Conservation (phyloP, 257 asterid genomes). For the Haberlea rhodopensis region DNA sequence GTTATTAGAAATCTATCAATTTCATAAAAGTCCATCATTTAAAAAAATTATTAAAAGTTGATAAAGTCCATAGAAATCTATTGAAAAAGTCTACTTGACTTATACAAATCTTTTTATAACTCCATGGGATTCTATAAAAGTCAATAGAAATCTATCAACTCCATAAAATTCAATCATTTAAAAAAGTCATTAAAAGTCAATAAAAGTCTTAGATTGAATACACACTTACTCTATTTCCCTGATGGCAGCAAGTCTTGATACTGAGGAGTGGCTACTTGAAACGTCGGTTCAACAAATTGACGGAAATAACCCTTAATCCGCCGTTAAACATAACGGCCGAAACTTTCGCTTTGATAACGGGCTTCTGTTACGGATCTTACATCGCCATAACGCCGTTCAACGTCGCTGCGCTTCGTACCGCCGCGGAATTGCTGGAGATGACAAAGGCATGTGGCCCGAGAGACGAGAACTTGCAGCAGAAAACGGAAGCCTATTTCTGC, state of each 20-base stretch:
- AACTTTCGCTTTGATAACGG: constrained; percentile 56
- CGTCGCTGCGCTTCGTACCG: constrained; percentile 71
- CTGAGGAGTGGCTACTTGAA: constrained; percentile 56
- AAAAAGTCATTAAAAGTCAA: no score
- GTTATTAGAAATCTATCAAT: no score
- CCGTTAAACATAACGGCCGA: constrained; percentile 78
- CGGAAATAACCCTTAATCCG: constrained; percentile 75
- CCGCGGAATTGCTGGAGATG: constrained; percentile 77
- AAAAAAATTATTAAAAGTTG: no score
- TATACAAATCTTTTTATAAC: no score
- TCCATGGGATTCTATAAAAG: no score
- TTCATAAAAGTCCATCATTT: no score
- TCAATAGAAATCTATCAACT: no score
- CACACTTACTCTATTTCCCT: constrained; percentile 25
- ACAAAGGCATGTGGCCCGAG: constrained; percentile 28
- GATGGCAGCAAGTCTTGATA: constrained; percentile 54
- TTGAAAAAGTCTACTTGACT: no score
- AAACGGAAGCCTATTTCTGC: constrained; percentile 68
- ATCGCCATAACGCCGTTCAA: constrained; percentile 64
- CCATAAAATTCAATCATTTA: no score
- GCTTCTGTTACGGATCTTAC: constrained; percentile 63
- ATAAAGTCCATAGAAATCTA: no score
- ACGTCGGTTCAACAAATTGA: constrained; percentile 42
- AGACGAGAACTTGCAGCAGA: constrained; percentile 48
- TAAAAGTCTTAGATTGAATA: no score